phyloP scores from a whole-genome alignment of 2,329 filamentous ascomycete species.

The Hypoxylon sp. region DNA sequence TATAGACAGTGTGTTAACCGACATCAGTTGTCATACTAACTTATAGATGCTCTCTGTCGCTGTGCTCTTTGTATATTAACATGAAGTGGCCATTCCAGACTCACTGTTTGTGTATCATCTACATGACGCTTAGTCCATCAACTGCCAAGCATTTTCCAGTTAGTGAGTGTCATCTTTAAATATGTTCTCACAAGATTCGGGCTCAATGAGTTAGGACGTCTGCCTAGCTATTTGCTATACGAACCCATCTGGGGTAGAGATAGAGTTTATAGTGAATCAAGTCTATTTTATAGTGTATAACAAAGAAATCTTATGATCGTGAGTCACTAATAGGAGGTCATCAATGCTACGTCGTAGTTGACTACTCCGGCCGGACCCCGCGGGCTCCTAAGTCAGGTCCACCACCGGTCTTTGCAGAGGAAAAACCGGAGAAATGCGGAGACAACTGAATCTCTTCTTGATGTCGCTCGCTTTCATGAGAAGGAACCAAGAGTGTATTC shows the following conservation, averaged over 20 bases:
- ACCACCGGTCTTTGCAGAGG: conserved; percentile 4
- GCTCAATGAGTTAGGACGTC: background rate
- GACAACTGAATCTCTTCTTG: conserved; percentile 13
- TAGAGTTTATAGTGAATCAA: background rate
- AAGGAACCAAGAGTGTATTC: background rate
- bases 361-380: conserved; percentile 27
- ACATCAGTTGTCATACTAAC: background rate
- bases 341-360: conserved; percentile 2
- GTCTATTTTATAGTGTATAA: background rate
- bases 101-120: background rate
- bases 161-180: background rate
- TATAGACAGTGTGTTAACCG: background rate
- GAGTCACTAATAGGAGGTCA: background rate
- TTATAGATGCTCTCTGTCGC: background rate
- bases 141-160: background rate
- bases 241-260: background rate
- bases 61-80: background rate
- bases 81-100: background rate
- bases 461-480: conserved; percentile 8
- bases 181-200: background rate
- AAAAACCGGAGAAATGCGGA: conserved; percentile 11
- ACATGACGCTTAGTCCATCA: background rate
- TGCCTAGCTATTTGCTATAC: background rate
- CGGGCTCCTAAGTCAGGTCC: conserved; percentile 27
- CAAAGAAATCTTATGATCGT: background rate